Conservation (phyloP, 1,284 basidiomycete species). For the Retiboletus fuscus region DNA sequence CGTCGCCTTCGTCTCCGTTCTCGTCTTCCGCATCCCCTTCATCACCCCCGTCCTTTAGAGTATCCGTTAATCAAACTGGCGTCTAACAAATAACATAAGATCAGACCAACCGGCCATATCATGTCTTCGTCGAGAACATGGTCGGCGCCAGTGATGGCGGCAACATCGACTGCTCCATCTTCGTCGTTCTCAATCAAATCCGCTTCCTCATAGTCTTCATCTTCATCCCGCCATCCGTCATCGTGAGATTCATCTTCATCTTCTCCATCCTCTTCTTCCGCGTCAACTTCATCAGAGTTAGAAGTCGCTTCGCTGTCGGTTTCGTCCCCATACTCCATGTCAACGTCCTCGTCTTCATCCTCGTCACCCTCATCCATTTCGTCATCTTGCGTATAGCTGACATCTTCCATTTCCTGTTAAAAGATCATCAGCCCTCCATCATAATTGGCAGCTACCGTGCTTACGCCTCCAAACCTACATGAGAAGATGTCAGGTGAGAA, state of each 20-base stretch:
- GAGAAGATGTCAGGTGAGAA: conserved; percentile 13
- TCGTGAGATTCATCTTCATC: conserved; percentile 72
- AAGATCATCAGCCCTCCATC: conserved; percentile 20
- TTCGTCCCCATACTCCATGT: conserved; percentile 88
- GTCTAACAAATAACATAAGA: not conserved
- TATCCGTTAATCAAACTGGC: conserved; percentile 21
- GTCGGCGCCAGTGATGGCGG: conserved; percentile 52
- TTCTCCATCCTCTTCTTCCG: conserved; percentile 70
- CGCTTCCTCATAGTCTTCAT: conserved; percentile 74
- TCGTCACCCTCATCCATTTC: conserved; percentile 87
- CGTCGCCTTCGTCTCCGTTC: conserved; percentile 57
- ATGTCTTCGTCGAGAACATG: conserved; percentile 66
- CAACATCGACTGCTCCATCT: conserved; percentile 60
- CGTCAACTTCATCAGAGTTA: conserved; percentile 71
- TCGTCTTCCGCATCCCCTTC: conserved; percentile 68
- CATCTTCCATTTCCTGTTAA: conserved; percentile 83
- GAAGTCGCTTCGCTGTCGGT: conserved; percentile 85
- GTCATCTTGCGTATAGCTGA: conserved; percentile 74
- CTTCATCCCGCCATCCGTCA: conserved; percentile 74
- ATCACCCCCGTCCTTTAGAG: conserved; percentile 65
- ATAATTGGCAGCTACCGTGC: conserved; percentile 46
- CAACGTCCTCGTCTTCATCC: conserved; percentile 84
- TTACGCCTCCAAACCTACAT: conserved; percentile 80
- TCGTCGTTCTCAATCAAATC: conserved; percentile 67
- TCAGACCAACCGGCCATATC: conserved; percentile 76